These are phyloP conservation scores for Loxodes magnus DNA, from an alignment of 73 alveolate species.

Conservation along the genomic window DNA sequence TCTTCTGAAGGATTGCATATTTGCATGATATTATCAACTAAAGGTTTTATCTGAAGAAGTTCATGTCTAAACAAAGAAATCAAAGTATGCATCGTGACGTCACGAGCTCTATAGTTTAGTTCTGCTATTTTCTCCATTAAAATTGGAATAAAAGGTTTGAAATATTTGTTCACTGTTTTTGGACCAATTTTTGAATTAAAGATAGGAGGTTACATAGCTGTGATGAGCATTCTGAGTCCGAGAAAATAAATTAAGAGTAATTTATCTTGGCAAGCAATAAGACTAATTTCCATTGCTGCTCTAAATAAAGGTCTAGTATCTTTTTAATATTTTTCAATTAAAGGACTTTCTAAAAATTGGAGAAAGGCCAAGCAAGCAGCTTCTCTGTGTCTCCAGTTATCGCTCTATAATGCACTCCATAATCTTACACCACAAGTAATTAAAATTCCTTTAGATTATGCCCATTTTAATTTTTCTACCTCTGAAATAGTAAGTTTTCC, in stretches of 20 bases:
- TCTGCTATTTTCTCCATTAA: constrained; percentile 81
- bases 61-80: constrained; percentile 84
- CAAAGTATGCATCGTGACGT: constrained; percentile 66
- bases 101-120: constrained; percentile 88
- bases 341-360: constrained; percentile 78
- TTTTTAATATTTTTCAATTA: constrained; percentile 66
- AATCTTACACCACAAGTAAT: constrained; percentile 83
- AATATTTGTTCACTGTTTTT: constrained; percentile 58
- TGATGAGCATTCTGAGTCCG: constrained; percentile 70
- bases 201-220: constrained; percentile 86
- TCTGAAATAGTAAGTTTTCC: constrained; percentile 63
- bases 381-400: constrained; percentile 96
- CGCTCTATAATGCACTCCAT: constrained; percentile 88
- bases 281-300: constrained; percentile 85
- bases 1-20: constrained; percentile 79
- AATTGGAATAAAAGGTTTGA: constrained; percentile 73
- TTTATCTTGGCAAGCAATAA: constrained; percentile 82
- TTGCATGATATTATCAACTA: constrained; percentile 83
- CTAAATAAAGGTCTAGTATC: constrained; percentile 72
- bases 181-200: constrained; percentile 92
- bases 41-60: constrained; percentile 67
- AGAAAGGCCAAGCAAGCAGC: constrained; percentile 90
- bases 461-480: constrained; percentile 74
- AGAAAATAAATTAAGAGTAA: constrained; percentile 77
- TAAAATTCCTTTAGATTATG: constrained; percentile 70